phyloP scores from a whole-genome alignment of 257 asterid species.

The Fraxinus cuspidata region DNA sequence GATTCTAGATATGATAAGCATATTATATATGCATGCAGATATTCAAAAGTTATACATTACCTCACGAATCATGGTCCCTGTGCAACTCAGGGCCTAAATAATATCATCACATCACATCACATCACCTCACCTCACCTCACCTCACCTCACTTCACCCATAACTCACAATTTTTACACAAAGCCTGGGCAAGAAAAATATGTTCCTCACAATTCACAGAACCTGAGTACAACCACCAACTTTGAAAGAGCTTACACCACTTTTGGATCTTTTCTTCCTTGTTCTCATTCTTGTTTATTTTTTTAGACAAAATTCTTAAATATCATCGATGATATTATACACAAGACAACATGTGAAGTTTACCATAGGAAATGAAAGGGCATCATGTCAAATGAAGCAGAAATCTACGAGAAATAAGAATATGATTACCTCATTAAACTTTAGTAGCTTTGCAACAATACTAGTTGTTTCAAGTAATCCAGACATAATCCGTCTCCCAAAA shows the following conservation, averaged over 20 bases:
- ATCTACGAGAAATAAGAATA: constrained; percentile 4
- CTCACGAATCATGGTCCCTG: constrained; percentile 3
- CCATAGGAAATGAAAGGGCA: constrained; percentile 15
- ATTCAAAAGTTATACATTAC: background rate
- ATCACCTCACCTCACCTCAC: background rate
- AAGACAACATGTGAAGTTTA: constrained; percentile 10
- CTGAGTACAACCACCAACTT: constrained; percentile 8
- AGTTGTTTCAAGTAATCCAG: constrained; percentile 91
- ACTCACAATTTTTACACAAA: background rate
- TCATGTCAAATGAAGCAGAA: constrained; percentile 20
- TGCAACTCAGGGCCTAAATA: background rate
- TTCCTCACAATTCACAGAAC: background rate
- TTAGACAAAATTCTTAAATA: constrained; percentile 20
- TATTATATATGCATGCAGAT: background rate
- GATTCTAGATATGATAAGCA: background rate
- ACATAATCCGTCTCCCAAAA: constrained; percentile 82
- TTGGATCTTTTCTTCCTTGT: constrained; percentile 6
- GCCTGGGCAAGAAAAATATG: constrained; percentile 6
- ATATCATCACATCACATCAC: background rate
- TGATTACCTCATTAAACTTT: constrained; percentile 78
- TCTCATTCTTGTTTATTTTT: constrained; percentile 9
- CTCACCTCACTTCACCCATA: constrained; percentile 13
- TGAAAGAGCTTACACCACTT: constrained; percentile 21
- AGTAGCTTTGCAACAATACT: constrained; percentile 69
- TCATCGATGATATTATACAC: constrained; percentile 12